Conservation (phyloP, 495 filamentous ascomycete genomes). For the Podospora didyma region DNA sequence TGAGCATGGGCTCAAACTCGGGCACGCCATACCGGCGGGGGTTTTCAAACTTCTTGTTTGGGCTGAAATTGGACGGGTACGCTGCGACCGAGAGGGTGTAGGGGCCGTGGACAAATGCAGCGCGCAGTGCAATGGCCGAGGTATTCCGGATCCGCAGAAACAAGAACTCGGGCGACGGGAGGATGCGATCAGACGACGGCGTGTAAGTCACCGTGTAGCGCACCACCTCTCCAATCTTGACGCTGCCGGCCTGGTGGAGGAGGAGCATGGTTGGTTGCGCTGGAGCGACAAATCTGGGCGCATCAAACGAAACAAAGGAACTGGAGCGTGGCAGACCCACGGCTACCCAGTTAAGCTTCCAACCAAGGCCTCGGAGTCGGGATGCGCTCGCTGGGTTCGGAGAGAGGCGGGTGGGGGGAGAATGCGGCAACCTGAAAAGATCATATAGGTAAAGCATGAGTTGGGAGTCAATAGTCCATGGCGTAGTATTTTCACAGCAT, state of each 20-base stretch:
- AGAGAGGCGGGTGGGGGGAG: too few relatives aligned
- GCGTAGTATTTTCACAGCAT: too few relatives aligned
- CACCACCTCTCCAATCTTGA: constrained; percentile 89
- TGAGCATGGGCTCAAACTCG: constrained; percentile 92
- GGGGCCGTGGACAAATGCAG: constrained; percentile 92
- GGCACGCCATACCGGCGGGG: constrained; percentile 62
- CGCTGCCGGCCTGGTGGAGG: constrained; percentile 79
- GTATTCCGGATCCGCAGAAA: constrained; percentile 87
- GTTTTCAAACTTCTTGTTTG: constrained; percentile 65
- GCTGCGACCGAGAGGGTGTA: constrained; percentile 86
- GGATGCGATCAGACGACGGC: constrained; percentile 79
- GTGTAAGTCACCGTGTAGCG: constrained; percentile 92
- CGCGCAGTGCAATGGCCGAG: constrained; percentile 83
- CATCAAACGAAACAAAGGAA: not conserved
- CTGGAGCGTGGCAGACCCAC: too few relatives aligned
- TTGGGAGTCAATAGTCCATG: too few relatives aligned
- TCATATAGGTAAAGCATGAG: too few relatives aligned
- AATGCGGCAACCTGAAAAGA: too few relatives aligned
- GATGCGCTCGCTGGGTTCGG: too few relatives aligned
- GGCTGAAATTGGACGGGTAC: constrained; percentile 74
- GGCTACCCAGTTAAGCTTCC: too few relatives aligned
- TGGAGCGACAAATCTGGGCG: not conserved
- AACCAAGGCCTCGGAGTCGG: too few relatives aligned
- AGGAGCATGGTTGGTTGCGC: constrained; percentile 71
- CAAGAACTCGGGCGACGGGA: constrained; percentile 73